phyloP scores from a whole-genome alignment of 805 yeast species.

The Yueomyces sinensis region DNA sequence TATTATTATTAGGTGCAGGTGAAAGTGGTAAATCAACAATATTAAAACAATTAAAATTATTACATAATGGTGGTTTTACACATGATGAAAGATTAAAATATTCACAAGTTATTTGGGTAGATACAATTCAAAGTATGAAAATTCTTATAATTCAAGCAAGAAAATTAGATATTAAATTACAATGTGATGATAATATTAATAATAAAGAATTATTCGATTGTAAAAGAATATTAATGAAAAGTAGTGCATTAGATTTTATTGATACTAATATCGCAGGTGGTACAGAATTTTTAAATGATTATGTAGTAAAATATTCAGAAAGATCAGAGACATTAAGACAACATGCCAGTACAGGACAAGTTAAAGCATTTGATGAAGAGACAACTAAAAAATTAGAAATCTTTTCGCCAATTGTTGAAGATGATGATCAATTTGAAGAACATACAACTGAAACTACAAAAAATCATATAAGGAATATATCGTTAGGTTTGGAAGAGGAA shows the following conservation, averaged over 20 bases:
- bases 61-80: constrained; percentile 79
- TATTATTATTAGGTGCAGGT: constrained; percentile 83
- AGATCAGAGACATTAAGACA: constrained; percentile 38
- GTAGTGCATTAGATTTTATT: constrained; percentile 46
- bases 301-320: constrained; percentile 48
- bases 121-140: constrained; percentile 76
- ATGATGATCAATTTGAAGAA: not conserved
- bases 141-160: constrained; percentile 64
- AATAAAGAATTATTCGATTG: constrained; percentile 31
- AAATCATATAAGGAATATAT: not conserved
- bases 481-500: constrained; percentile 8
- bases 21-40: constrained; percentile 93
- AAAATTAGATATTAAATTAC: constrained; percentile 46
- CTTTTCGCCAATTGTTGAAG: not conserved
- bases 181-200: constrained; percentile 41
- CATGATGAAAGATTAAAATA: constrained; percentile 70
- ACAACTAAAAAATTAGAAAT: constrained; percentile 6
- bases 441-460: not conserved
- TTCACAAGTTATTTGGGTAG: constrained; percentile 84
- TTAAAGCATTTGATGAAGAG: constrained; percentile 21
- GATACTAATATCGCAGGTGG: constrained; percentile 62
- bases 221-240: constrained; percentile 38
- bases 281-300: constrained; percentile 44
- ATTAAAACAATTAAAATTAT: constrained; percentile 69
- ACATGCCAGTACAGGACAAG: constrained; percentile 41